Evolutionary conservation across 2,329 filamentous ascomycete genomes (phyloP).

Genomic region (Cryphonectria nitschkei): DNA sequence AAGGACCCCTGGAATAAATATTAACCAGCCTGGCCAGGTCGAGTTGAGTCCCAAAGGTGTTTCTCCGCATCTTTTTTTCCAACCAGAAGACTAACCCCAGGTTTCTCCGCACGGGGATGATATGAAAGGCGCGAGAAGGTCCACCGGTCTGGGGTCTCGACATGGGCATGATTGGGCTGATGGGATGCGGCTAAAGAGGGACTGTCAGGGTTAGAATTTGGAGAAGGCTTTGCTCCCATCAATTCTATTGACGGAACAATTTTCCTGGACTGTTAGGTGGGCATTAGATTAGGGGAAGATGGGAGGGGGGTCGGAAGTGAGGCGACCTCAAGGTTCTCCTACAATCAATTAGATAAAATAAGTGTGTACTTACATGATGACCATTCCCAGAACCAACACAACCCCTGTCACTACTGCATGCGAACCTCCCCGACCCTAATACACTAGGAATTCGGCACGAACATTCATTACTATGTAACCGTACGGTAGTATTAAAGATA

Average conservation of each 20-base stretch:
- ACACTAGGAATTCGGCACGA: not conserved
- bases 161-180: slow-evolving; percentile 8
- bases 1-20: not conserved
- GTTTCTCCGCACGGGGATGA: slow-evolving; percentile 6
- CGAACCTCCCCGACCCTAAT: no score
- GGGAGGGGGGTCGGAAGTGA: not conserved
- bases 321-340: not conserved
- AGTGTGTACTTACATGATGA: no score
- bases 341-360: not conserved
- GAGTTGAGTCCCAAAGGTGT: not conserved
- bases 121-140: not conserved
- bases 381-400: not conserved
- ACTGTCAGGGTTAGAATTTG: not conserved
- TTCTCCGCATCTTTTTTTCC: slow-evolving; percentile 6
- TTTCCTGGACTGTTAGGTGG: not conserved
- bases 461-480: not conserved
- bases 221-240: not conserved
- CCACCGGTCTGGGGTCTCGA: slow-evolving; percentile 1
- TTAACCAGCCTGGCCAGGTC: not conserved
- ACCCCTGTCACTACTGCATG: no score
- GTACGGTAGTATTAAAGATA: not conserved
- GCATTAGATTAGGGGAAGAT: not conserved
- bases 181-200: slow-evolving; percentile 1
- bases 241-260: slow-evolving; percentile 29
- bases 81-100: slow-evolving; percentile 2